Percentiles rank a stretch among this genome's conserved stretches.
Conservation (phyloP, 148 eudicot species). For the Suaeda aralocaspica region DNA sequence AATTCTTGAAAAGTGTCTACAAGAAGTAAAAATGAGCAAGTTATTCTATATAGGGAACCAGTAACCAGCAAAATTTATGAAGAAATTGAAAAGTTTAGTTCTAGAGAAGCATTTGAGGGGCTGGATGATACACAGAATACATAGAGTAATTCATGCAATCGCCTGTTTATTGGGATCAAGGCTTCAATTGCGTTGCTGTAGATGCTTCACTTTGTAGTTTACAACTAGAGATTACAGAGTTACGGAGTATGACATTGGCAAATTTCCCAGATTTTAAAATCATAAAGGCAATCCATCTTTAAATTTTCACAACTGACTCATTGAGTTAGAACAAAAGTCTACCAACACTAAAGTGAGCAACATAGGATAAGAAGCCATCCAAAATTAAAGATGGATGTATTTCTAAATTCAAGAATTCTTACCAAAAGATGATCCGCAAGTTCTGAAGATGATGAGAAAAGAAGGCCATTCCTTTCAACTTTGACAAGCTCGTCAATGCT, state of each 20-base stretch:
- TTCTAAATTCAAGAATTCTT: conserved; percentile 22
- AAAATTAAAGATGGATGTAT: conserved; percentile 1
- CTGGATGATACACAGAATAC: too few species aligned
- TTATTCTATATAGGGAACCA: neutral
- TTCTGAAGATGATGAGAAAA: conserved; percentile 91
- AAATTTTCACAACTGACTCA: neutral
- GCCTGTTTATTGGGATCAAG: too few species aligned
- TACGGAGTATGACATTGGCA: neutral
- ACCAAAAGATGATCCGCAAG: conserved; percentile 89
- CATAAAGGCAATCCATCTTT: neutral
- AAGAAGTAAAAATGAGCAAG: neutral
- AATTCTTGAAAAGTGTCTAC: conserved; percentile 85
- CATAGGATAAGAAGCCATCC: neutral
- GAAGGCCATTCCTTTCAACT: conserved; percentile 85
- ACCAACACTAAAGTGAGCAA: neutral
- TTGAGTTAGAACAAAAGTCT: neutral
- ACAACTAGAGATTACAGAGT: neutral
- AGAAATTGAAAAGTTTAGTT: neutral
- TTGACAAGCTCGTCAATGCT: conserved; percentile 94
- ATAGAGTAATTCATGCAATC: too few species aligned
- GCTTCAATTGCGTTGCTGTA: too few species aligned
- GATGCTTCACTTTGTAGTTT: neutral
- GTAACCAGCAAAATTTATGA: neutral
- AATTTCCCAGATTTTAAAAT: neutral
- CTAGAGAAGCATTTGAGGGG: too few species aligned